phyloP scores from a whole-genome alignment of 2,329 filamentous ascomycete genomes.

The Simplicillium sp. region DNA sequence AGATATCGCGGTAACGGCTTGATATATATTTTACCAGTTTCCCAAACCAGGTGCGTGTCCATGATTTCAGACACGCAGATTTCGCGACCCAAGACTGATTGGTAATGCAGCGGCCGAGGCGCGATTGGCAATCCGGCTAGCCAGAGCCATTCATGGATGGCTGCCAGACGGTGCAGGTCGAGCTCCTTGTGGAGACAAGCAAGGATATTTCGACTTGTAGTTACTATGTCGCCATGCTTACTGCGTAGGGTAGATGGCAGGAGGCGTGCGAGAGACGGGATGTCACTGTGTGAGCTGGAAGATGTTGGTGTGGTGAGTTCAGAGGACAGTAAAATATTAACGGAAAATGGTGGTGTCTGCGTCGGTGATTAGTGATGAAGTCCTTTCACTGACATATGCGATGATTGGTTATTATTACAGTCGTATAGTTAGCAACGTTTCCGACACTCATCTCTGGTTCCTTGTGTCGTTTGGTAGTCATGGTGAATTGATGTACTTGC shows the following conservation, averaged over 20 bases:
- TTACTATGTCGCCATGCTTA: not conserved
- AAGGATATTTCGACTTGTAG: not conserved
- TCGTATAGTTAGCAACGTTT: no score
- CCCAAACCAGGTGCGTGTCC: constrained; percentile 20
- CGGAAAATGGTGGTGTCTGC: not conserved
- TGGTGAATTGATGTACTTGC: no score
- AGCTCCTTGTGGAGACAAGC: not conserved
- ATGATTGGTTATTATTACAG: no score
- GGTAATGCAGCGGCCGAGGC: constrained; percentile 15
- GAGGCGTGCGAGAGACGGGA: not conserved
- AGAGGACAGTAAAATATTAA: no score
- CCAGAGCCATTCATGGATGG: constrained; percentile 14
- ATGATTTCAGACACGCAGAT: constrained; percentile 18
- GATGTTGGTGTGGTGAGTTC: no score
- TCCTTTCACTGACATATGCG: not conserved
- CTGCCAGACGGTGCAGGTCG: not conserved
- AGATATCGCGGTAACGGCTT: constrained; percentile 25
- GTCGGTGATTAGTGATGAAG: not conserved
- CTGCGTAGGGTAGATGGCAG: not conserved
- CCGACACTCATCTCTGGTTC: no score
- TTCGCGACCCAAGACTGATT: constrained; percentile 13
- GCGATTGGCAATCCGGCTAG: constrained; percentile 15
- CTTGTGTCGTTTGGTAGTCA: no score
- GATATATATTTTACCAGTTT: constrained; percentile 16
- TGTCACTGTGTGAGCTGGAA: not conserved